These are phyloP conservation scores for Penicillium aurantiogriseum DNA, from an alignment of 2,329 filamentous ascomycete species.

Conservation along the genomic window DNA sequence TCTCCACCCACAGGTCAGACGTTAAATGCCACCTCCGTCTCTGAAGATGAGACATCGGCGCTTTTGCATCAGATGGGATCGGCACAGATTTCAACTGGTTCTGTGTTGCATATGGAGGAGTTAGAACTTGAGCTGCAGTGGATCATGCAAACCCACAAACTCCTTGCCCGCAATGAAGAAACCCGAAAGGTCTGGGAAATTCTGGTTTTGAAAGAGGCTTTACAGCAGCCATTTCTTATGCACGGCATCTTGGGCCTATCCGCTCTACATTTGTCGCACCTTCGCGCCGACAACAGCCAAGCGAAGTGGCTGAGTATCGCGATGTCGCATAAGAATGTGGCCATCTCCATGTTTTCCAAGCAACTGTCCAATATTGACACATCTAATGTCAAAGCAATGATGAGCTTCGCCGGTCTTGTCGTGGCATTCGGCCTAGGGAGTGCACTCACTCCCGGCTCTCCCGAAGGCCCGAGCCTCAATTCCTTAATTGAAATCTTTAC, in stretches of 20 bases:
- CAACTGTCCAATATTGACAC: neutral
- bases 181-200: neutral
- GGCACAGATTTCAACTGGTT: neutral
- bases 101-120: neutral
- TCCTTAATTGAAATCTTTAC: too few relatives aligned
- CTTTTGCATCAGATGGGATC: neutral
- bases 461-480: too few relatives aligned
- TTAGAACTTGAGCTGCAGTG: neutral
- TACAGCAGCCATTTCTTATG: neutral
- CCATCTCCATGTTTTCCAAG: neutral
- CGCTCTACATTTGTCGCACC: neutral
- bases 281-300: neutral
- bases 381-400: neutral
- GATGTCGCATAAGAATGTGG: neutral
- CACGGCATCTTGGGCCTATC: neutral
- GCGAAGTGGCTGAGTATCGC: neutral
- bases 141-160: neutral
- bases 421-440: too few relatives aligned
- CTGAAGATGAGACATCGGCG: neutral
- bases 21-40: neutral
- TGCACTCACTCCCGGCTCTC: too few relatives aligned
- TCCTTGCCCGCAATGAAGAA: neutral
- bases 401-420: too few relatives aligned
- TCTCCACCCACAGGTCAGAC: neutral
- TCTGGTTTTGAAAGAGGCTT: neutral